Base-by-base conservation (phyloP, 2,329 filamentous ascomycete species). In the Claviceps sp. region DNA sequence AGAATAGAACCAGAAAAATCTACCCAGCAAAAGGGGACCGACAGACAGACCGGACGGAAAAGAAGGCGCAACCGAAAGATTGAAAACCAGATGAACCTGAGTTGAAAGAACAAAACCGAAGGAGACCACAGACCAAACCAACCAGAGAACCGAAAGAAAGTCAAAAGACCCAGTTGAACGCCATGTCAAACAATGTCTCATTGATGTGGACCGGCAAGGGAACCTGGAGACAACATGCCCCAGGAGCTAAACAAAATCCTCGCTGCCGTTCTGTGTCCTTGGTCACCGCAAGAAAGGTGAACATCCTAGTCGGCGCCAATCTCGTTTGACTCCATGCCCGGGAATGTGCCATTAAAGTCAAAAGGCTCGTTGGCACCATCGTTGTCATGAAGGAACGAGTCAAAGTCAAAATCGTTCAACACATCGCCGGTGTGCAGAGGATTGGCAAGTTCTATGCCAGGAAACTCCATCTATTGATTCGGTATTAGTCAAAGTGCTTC, bases 361-460 rank as follows among this genome's bases (percentile, higher is more conserved):
- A 83, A 83, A 4, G 61, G 64, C 44, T 67, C 64, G 43, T 69
- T 68, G 42, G 72, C 73, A 37, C 66, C 70, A 46, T 75, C 75
- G 22, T 46, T 45, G 53, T 76, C 73, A 56, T 84, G 79, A 7
- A 85, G 68, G 69, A 85, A 85, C 1, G 80, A 82, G 63, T 85
- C 81, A 57, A 85, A 73, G 55, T 85, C 81, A 59, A 85, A 85
- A 56, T 82, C 80, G 58, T 79, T 79, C 47, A 85, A 69, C 38
- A 83, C 80, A 60, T 83, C 75, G 50, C 66, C 67, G 5, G 73
- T 71, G 54, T 71, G 69, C 26, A 76, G 63, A 2, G 78, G 76
- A 56, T 80, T 78, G 51, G 74, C 71, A 61, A 80, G 77, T 52
- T 77, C 77, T 65, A 83, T 73, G 42, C 58, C 50, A 45, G 61